phyloP scores from a whole-genome alignment of 2,329 filamentous ascomycete genomes.

The Biscogniauxia sp. region DNA sequence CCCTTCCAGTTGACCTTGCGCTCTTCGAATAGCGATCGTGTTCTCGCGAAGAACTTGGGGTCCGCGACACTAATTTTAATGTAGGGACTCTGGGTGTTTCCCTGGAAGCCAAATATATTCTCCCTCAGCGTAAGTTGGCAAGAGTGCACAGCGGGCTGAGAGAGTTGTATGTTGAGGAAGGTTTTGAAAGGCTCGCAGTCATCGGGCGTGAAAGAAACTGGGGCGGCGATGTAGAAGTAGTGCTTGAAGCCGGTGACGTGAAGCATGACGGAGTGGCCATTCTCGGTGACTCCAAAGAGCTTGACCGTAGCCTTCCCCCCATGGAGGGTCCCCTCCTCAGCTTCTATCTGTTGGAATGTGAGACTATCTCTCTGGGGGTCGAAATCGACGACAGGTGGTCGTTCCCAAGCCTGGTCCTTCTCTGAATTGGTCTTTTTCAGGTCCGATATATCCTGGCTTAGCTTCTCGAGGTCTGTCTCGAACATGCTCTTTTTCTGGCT shows the following conservation, averaged over 20 bases:
- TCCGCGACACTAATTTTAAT: constrained; percentile 92
- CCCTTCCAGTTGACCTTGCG: constrained; percentile 85
- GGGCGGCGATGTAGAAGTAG: constrained; percentile 91
- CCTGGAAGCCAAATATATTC: constrained; percentile 91
- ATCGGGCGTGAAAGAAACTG: constrained; percentile 71
- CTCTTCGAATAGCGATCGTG: constrained; percentile 72
- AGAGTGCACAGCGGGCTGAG: constrained; percentile 73
- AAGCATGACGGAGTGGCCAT: constrained; percentile 86
- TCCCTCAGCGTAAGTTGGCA: constrained; percentile 82
- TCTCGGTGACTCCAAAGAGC: constrained; percentile 84
- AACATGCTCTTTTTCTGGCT: constrained; percentile 88
- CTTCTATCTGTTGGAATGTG: constrained; percentile 95
- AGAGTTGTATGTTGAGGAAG: constrained; percentile 77
- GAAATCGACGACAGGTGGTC: constrained; percentile 53
- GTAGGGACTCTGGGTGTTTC: constrained; percentile 87
- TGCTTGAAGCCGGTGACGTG: constrained; percentile 96
- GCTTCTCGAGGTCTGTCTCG: constrained; percentile 90
- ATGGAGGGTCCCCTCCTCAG: constrained; percentile 80
- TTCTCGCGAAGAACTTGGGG: constrained; percentile 75
- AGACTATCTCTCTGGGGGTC: constrained; percentile 63
- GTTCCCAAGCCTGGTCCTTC: constrained; percentile 89
- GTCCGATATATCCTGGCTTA: constrained; percentile 87
- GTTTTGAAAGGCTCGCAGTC: constrained; percentile 77
- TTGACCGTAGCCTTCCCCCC: constrained; percentile 78
- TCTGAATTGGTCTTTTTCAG: constrained; percentile 86